Conservation (phyloP, 139 green algal species). For the Chlorella sp. region DNA sequence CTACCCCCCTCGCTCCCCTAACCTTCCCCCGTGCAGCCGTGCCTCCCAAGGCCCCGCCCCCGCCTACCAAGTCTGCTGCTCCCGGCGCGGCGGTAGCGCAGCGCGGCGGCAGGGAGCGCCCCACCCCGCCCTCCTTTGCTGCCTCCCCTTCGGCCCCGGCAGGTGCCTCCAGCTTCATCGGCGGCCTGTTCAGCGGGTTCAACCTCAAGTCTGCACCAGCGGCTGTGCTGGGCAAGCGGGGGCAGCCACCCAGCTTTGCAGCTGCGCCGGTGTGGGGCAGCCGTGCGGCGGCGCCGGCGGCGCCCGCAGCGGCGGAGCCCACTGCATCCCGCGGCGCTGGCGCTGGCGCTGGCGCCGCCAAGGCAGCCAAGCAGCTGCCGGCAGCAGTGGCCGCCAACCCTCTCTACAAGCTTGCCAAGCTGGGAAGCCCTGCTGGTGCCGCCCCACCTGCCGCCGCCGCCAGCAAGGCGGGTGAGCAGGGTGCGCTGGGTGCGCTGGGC, state of each 20-base stretch:
- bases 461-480: background rate
- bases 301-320: background rate
- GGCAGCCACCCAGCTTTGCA: constrained; percentile 20
- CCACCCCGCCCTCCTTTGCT: background rate
- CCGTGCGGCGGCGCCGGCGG: background rate
- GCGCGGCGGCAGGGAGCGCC: background rate
- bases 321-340: too few relatives aligned
- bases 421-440: background rate
- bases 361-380: background rate
- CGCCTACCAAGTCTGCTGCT: background rate
- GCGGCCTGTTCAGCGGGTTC: background rate
- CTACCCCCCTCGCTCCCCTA: too few relatives aligned
- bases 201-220: background rate
- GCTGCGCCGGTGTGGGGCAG: constrained; percentile 7
- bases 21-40: background rate
- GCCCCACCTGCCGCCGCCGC: background rate
- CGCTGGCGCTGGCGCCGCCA: background rate
- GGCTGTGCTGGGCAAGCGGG: too few relatives aligned
- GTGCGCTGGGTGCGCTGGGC: background rate
- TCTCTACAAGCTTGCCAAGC: constrained; percentile 22
- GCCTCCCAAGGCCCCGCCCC: background rate
- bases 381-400: background rate
- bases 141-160: background rate
- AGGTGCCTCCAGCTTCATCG: background rate
- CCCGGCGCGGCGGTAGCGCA: background rate